A percentile compares a stretch with the other conserved stretches of the same genome.
phyloP scores from a whole-genome alignment of 768 basidiomycete species.

The Obba rivulosa region DNA sequence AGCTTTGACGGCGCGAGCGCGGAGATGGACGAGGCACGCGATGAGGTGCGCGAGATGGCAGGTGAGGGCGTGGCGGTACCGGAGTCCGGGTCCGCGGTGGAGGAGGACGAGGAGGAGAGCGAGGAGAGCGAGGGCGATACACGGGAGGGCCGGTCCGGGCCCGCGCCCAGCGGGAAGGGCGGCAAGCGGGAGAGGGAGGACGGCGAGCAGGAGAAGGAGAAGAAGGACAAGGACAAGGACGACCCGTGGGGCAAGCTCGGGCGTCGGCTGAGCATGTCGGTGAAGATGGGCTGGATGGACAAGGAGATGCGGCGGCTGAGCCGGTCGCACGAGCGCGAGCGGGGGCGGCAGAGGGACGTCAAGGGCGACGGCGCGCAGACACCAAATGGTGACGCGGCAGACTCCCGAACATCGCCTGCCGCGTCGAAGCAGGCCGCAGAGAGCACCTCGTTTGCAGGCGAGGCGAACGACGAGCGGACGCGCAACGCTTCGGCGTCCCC shows the following conservation, averaged over 20 bases:
- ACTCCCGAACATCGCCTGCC: slow-evolving; percentile 7
- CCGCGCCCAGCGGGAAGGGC: not conserved
- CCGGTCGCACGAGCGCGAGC: slow-evolving; percentile 18
- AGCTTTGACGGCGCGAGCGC: slow-evolving; percentile 33
- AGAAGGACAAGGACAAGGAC: slow-evolving; percentile 30
- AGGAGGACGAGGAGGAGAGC: slow-evolving; percentile 5
- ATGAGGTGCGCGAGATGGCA: slow-evolving; percentile 11
- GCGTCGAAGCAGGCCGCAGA: slow-evolving; percentile 7
- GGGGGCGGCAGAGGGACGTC: slow-evolving; percentile 23
- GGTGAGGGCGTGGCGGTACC: not conserved
- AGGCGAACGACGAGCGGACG: slow-evolving; percentile 2
- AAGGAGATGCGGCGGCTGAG: slow-evolving; percentile 19
- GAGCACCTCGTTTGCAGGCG: slow-evolving; percentile 3
- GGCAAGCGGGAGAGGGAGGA: slow-evolving; percentile 11
- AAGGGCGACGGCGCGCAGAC: slow-evolving; percentile 20
- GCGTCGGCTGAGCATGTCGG: slow-evolving; percentile 54
- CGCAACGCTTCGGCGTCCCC: not conserved
- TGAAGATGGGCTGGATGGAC: slow-evolving; percentile 34
- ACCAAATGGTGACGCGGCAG: not conserved
- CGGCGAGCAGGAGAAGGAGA: slow-evolving; percentile 28
- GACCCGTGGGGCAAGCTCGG: slow-evolving; percentile 63
- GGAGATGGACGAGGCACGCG: slow-evolving; percentile 7
- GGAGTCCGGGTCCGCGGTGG: slow-evolving; percentile 3
- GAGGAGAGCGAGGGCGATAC: not conserved
- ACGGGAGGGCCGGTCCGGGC: not conserved